Evolutionary conservation across 371 early-diverging fungal species (phyloP).

Genomic region (Sporodiniella umbellata): DNA sequence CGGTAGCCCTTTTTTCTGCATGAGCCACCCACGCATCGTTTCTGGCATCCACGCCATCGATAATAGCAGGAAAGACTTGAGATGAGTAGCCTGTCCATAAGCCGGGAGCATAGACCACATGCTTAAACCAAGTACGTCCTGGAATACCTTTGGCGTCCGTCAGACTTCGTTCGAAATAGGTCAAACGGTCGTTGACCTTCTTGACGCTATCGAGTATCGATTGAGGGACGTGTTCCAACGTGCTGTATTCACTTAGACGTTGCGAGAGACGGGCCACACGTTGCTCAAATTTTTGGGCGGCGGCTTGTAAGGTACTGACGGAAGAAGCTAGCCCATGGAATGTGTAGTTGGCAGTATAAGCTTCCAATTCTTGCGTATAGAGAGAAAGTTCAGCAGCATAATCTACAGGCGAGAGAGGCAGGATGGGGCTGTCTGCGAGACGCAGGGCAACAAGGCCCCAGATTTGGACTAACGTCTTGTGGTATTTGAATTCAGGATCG

Average conservation of each 20-base stretch:
- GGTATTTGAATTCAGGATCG: conserved; percentile 60
- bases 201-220: conserved; percentile 18
- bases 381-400: conserved; percentile 27
- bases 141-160: conserved; percentile 52
- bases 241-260: conserved; percentile 1
- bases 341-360: conserved; percentile 13
- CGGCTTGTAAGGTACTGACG: conserved; percentile 4
- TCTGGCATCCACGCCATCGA: conserved; percentile 41
- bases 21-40: conserved; percentile 20
- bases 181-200: conserved; percentile 37
- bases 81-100: conserved; percentile 50
- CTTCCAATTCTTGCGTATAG: conserved; percentile 14
- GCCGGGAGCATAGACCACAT: conserved; percentile 57
- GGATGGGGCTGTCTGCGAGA: conserved; percentile 33
- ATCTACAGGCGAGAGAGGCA: conserved; percentile 37
- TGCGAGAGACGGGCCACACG: conserved; percentile 5
- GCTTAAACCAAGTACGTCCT: conserved; percentile 63
- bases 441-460: conserved; percentile 43
- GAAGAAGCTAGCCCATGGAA: conserved; percentile 11
- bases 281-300: conserved; percentile 7
- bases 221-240: conserved; percentile 1
- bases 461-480: conserved; percentile 46
- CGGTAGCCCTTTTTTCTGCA: conserved; percentile 28
- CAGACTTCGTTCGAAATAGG: conserved; percentile 52
- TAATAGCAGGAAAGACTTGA: conserved; percentile 50